phyloP scores from a whole-genome alignment of 257 asterid genomes.

The Salvia miltiorrhiza region DNA sequence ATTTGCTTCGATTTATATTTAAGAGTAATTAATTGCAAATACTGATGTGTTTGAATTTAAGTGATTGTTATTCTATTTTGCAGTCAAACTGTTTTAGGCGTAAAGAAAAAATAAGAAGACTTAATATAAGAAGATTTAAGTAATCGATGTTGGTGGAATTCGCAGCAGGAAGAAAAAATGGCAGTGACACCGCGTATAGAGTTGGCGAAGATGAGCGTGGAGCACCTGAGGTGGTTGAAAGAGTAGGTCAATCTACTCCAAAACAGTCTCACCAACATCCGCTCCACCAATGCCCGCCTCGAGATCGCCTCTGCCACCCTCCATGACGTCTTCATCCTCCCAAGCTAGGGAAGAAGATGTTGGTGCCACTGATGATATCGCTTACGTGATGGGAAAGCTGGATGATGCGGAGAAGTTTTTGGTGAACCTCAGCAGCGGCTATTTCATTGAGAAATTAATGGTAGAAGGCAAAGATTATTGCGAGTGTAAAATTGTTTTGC shows the following conservation, averaged over 20 bases:
- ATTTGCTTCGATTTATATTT: too few species aligned
- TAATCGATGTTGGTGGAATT: too few species aligned
- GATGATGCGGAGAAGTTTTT: constrained; percentile 87
- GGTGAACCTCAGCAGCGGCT: constrained; percentile 94
- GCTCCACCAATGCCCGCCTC: constrained; percentile 78
- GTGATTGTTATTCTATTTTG: too few species aligned
- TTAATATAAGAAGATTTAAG: too few species aligned
- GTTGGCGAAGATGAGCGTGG: constrained; percentile 68
- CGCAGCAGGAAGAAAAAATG: constrained; percentile 14
- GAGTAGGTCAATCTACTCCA: constrained; percentile 83
- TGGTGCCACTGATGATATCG: constrained; percentile 88
- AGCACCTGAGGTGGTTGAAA: constrained; percentile 70
- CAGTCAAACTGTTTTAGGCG: too few species aligned
- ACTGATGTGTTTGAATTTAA: too few species aligned
- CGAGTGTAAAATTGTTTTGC: constrained; percentile 79
- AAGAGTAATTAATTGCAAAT: too few species aligned
- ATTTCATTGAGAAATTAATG: constrained; percentile 94
- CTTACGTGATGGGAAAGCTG: constrained; percentile 80
- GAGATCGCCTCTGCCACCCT: constrained; percentile 83
- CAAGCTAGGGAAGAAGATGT: constrained; percentile 82
- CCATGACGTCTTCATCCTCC: constrained; percentile 74
- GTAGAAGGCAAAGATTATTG: constrained; percentile 86
- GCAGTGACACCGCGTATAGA: constrained; percentile 48
- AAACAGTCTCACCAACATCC: constrained; percentile 82
- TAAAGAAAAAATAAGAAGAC: too few species aligned